Evolutionary conservation across 805 yeast species (phyloP).

Genomic region (Saturnispora galanensis): DNA sequence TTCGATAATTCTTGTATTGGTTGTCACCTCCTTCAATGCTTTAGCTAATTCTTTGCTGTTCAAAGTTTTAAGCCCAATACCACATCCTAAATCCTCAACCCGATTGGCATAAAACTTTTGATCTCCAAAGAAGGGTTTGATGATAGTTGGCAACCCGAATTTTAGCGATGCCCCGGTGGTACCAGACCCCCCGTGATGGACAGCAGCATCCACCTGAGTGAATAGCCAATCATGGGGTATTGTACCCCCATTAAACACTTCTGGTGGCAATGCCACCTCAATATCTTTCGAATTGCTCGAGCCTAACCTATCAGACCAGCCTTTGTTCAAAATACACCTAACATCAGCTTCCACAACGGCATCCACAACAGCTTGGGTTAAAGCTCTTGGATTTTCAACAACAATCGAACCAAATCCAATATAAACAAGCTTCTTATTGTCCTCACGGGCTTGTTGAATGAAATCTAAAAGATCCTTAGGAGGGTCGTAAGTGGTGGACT

Average conservation of each 20-base stretch:
- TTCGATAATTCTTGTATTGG: slow-evolving; percentile 54
- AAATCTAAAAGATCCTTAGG: slow-evolving; percentile 49
- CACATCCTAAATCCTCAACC: slow-evolving; percentile 84
- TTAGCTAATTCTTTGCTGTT: slow-evolving; percentile 52
- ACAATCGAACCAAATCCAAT: slow-evolving; percentile 96
- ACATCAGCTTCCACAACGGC: slow-evolving; percentile 78
- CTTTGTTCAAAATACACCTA: slow-evolving; percentile 79
- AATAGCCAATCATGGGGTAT: slow-evolving; percentile 94
- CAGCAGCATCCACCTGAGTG: slow-evolving; percentile 83
- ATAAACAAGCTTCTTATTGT: slow-evolving; percentile 66
- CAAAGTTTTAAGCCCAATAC: slow-evolving; percentile 59
- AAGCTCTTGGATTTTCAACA: slow-evolving; percentile 67
- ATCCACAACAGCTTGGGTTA: slow-evolving; percentile 68
- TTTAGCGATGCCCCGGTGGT: slow-evolving; percentile 88
- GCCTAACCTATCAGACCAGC: slow-evolving; percentile 76
- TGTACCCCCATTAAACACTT: slow-evolving; percentile 59
- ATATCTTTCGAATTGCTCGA: slow-evolving; percentile 26
- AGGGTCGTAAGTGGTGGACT: slow-evolving; percentile 41
- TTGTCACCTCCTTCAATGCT: slow-evolving; percentile 62
- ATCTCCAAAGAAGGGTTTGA: slow-evolving; percentile 94
- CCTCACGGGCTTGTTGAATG: slow-evolving; percentile 48
- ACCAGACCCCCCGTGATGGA: slow-evolving; percentile 96
- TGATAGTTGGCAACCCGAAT: slow-evolving; percentile 79
- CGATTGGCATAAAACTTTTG: slow-evolving; percentile 86
- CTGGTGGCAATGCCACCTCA: slow-evolving; percentile 49